phyloP scores from a whole-genome alignment of 1,284 basidiomycete species.

The Cryptococcus maquisensis region DNA sequence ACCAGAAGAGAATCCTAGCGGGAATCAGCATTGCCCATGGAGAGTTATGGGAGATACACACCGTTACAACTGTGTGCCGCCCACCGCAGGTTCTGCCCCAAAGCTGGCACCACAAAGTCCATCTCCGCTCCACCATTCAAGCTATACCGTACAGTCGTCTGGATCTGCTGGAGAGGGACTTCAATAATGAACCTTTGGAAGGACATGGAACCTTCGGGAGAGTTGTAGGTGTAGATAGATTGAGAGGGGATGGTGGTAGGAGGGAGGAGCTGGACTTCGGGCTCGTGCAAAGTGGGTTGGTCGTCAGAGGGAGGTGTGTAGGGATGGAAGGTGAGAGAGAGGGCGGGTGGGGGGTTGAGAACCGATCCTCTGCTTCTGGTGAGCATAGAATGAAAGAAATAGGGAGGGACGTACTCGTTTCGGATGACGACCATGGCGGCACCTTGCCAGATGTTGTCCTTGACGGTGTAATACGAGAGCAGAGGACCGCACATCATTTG shows the following conservation, averaged over 20 bases:
- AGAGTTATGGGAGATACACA: constrained; percentile 12
- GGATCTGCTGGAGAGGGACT: constrained; percentile 66
- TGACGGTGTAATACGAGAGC: constrained; percentile 83
- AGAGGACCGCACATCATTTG: constrained; percentile 66
- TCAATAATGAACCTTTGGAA: constrained; percentile 94
- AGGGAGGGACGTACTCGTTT: constrained; percentile 20
- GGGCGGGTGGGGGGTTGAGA: constrained; percentile 69
- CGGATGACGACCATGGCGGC: constrained; percentile 61
- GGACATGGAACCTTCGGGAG: constrained; percentile 66
- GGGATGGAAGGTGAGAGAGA: constrained; percentile 58
- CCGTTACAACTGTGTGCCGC: constrained; percentile 64
- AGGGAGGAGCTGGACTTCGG: constrained; percentile 14
- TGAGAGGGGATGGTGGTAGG: constrained; percentile 56
- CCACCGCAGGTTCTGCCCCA: constrained; percentile 83
- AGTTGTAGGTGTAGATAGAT: constrained; percentile 75
- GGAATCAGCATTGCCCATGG: background rate
- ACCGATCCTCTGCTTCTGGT: constrained; percentile 54
- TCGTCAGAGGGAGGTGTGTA: constrained; percentile 27
- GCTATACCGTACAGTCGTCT: constrained; percentile 74
- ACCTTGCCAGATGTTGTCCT: constrained; percentile 74
- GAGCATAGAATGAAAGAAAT: background rate
- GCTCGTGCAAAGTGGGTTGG: constrained; percentile 15
- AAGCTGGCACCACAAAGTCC: constrained; percentile 78
- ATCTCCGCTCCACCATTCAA: constrained; percentile 73
- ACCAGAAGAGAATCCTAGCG: constrained; percentile 51